Percentiles rank a stretch among this genome's conserved stretches.
Evolutionary conservation across 345 rosid species (phyloP).

Genomic region (Camelina sativa): DNA sequence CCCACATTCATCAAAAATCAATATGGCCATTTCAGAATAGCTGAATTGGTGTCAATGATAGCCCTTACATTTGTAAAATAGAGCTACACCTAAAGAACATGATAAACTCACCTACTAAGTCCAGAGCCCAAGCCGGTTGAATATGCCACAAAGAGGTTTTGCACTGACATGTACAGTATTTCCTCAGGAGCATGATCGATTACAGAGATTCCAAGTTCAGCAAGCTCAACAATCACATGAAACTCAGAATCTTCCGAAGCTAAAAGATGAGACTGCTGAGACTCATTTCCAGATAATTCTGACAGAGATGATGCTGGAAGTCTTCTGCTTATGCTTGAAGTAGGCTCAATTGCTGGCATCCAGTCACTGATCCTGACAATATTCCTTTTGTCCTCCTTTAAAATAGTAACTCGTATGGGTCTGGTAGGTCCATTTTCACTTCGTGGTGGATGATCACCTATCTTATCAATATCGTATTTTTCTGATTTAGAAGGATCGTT

Average conservation of each 20-base stretch:
- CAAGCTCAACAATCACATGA: slow-evolving; percentile 84
- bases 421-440: slow-evolving; percentile 61
- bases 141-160: slow-evolving; percentile 78
- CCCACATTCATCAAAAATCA: neutral
- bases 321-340: slow-evolving; percentile 47
- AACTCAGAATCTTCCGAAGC: slow-evolving; percentile 67
- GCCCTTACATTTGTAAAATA: slow-evolving; percentile 12
- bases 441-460: slow-evolving; percentile 71
- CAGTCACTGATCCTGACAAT: slow-evolving; percentile 82
- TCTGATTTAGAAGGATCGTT: slow-evolving; percentile 62
- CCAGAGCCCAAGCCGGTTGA: slow-evolving; percentile 96
- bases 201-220: slow-evolving; percentile 92
- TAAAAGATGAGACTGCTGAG: slow-evolving; percentile 53
- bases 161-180: slow-evolving; percentile 82
- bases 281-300: slow-evolving; percentile 52
- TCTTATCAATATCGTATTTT: slow-evolving; percentile 81
- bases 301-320: slow-evolving; percentile 49
- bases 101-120: slow-evolving; percentile 68
- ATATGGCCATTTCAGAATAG: slow-evolving; percentile 14
- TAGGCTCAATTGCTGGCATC: slow-evolving; percentile 89
- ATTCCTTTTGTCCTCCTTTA: slow-evolving; percentile 84
- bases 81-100: slow-evolving; percentile 13
- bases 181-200: slow-evolving; percentile 97
- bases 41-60: slow-evolving; percentile 24
- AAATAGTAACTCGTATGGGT: slow-evolving; percentile 78